Conservation (phyloP, 495 filamentous ascomycete species). For the Lasiosphaeria ovina region DNA sequence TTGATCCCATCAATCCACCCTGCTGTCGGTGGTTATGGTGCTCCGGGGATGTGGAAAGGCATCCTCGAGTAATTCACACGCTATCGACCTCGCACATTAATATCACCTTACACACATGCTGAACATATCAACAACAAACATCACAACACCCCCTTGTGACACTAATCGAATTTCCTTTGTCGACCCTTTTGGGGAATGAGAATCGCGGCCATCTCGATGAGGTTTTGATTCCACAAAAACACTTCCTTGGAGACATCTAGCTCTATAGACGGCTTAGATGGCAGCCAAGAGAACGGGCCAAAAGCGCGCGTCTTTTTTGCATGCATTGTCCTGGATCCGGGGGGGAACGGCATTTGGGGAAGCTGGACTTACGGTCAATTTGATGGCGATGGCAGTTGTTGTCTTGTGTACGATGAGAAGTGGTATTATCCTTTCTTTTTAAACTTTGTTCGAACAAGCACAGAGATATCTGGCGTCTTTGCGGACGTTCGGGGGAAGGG, state of each 20-base stretch:
- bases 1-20: slow-evolving; percentile 39
- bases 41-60: slow-evolving; percentile 61
- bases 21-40: slow-evolving; percentile 42
- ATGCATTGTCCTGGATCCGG: slow-evolving; percentile 35
- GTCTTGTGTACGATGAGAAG: slow-evolving; percentile 31
- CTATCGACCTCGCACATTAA: slow-evolving; percentile 14
- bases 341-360: slow-evolving; percentile 30
- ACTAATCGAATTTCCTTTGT: slow-evolving; percentile 32
- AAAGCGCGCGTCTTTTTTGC: slow-evolving; percentile 30
- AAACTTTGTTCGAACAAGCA: slow-evolving; percentile 10
- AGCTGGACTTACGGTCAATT: slow-evolving; percentile 21
- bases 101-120: slow-evolving; percentile 18
- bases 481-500: slow-evolving; percentile 13
- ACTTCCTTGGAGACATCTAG: slow-evolving; percentile 30
- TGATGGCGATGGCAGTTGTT: slow-evolving; percentile 20
- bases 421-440: slow-evolving; percentile 16
- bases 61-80: slow-evolving; percentile 41
- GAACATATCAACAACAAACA: slow-evolving; percentile 22
- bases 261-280: slow-evolving; percentile 34
- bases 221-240: slow-evolving; percentile 21
- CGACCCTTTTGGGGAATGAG: slow-evolving; percentile 10
- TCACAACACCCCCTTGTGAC: slow-evolving; percentile 25
- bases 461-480: slow-evolving; percentile 13
- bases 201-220: slow-evolving; percentile 14
- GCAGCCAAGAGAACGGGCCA: slow-evolving; percentile 26